Percentiles rank a stretch among this genome's conserved stretches.
These are phyloP conservation scores for Teratosphaeria epicoccoides DNA, from an alignment of 2,329 filamentous ascomycete genomes.

Conservation along the genomic window DNA sequence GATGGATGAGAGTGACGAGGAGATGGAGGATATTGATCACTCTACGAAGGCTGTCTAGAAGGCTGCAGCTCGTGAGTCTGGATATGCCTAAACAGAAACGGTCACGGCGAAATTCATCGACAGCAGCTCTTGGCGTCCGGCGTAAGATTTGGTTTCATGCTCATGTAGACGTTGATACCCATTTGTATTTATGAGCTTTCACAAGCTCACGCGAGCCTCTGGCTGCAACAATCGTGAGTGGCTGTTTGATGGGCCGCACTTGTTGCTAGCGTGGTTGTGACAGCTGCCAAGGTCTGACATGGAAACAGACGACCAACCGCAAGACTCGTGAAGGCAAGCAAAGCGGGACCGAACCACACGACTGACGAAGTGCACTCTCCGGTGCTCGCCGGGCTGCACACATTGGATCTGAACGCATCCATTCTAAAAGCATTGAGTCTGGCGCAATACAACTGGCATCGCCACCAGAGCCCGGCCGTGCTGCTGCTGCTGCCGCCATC, in stretches of 20 bases:
- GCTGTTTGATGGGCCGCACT: too few relatives aligned
- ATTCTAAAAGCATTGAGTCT: too few relatives aligned
- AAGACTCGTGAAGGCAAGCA: background rate
- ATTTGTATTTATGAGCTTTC: background rate
- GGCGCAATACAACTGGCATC: too few relatives aligned
- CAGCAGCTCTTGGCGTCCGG: background rate
- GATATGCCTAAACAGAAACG: too few relatives aligned
- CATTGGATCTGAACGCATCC: too few relatives aligned
- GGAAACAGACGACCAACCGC: background rate
- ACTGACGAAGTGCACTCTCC: background rate
- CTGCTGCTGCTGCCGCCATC: too few relatives aligned
- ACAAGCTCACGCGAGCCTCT: background rate
- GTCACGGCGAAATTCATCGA: background rate
- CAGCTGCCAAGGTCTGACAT: background rate
- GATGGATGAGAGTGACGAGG: constrained; percentile 2
- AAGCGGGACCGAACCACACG: background rate
- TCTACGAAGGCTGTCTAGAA: background rate
- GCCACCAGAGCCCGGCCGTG: too few relatives aligned
- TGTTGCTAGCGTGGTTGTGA: too few relatives aligned
- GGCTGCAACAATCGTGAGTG: too few relatives aligned
- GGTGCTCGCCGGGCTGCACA: too few relatives aligned
- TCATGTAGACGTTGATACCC: background rate
- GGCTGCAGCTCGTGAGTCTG: too few relatives aligned
- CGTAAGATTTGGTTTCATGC: background rate
- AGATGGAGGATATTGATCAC: background rate